Evolutionary conservation across 148 eudicot species (phyloP).

Genomic region (Pouteria glomerata): DNA sequence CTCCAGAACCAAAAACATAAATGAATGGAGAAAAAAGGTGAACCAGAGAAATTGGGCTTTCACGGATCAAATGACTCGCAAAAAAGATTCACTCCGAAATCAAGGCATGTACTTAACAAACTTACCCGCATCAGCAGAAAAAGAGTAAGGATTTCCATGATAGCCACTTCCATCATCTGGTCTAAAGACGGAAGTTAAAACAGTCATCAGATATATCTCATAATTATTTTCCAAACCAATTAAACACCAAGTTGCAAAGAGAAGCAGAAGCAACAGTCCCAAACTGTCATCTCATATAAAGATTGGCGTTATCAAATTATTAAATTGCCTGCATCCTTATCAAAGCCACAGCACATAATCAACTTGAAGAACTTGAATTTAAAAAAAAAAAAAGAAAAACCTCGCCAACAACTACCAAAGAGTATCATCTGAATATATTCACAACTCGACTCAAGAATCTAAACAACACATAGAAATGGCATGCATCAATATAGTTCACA

Average conservation of each 20-base stretch:
- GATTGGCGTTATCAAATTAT: background rate
- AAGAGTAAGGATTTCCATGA: slow-evolving; percentile 23
- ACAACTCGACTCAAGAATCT: background rate
- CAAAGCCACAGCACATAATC: background rate
- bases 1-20: background rate
- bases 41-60: background rate
- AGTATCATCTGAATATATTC: background rate
- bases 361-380: background rate
- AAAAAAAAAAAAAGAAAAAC: no score
- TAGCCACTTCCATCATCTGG: slow-evolving; percentile 43
- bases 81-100: background rate
- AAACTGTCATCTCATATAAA: background rate
- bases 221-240: background rate
- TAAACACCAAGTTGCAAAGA: background rate
- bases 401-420: slow-evolving; percentile 5
- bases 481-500: background rate
- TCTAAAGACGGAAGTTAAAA: slow-evolving; percentile 30
- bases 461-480: background rate
- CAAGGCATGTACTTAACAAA: background rate
- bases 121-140: slow-evolving; percentile 51
- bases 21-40: background rate
- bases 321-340: background rate
- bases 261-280: background rate
- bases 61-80: background rate
- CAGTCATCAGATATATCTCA: background rate